Percentiles rank a stretch among this genome's conserved stretches.
Conservation (phyloP, 2,329 filamentous ascomycete species). For the Exophiala calicioides region DNA sequence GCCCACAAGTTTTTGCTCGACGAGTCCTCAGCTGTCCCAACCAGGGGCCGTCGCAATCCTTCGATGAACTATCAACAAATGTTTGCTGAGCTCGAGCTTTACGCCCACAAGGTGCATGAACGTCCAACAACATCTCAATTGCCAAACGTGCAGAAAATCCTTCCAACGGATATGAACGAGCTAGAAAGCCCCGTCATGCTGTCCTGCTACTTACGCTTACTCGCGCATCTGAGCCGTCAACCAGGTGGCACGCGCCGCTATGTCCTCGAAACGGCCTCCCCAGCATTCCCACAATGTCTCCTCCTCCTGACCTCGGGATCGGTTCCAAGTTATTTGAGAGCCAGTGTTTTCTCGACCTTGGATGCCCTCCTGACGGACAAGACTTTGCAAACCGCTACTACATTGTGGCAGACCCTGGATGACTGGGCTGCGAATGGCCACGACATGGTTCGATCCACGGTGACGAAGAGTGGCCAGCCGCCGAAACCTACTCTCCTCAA, state of each 20-base stretch:
- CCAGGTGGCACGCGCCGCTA: conserved; percentile 72
- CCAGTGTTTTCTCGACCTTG: conserved; percentile 79
- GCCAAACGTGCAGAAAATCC: conserved; percentile 62
- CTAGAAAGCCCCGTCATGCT: conserved; percentile 96
- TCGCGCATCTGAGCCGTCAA: conserved; percentile 76
- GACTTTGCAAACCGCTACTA: conserved; percentile 53
- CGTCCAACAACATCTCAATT: conserved; percentile 62
- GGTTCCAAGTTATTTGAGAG: conserved; percentile 74
- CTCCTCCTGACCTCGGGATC: conserved; percentile 76
- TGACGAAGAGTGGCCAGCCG: conserved; percentile 12
- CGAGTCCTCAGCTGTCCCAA: conserved; percentile 60
- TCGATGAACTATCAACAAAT: conserved; percentile 93
- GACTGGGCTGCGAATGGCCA: conserved; percentile 30
- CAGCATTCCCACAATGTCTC: conserved; percentile 71
- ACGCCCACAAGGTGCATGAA: conserved; percentile 75
- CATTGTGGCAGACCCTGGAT: conserved; percentile 64
- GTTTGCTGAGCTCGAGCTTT: conserved; percentile 84
- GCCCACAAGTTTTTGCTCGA: conserved; percentile 90
- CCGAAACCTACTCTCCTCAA: conserved; percentile 41
- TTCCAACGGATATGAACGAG: conserved; percentile 73
- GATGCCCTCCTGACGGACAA: conserved; percentile 76
- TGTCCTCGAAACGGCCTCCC: conserved; percentile 67
- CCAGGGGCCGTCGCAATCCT: conserved; percentile 77
- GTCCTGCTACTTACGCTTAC: conserved; percentile 86
- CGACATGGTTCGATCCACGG: conserved; percentile 17